A percentile compares a stretch with the other conserved stretches of the same genome.
These are phyloP conservation scores for Hemileccinum rubropunctum DNA, from an alignment of 768 basidiomycete genomes.

Conservation along the genomic window DNA sequence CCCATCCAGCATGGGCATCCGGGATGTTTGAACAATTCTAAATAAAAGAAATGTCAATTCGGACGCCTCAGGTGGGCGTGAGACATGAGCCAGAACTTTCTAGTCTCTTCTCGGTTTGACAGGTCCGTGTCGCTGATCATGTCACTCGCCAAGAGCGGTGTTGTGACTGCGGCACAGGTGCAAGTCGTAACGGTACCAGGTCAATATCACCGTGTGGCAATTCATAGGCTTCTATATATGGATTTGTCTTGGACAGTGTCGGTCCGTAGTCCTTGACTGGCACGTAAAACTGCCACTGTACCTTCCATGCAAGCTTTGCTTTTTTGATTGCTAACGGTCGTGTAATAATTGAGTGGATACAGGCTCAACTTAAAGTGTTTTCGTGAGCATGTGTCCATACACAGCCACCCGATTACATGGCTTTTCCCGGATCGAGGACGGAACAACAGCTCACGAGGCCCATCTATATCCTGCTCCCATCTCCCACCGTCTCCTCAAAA, in stretches of 20 bases:
- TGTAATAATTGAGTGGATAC: no score
- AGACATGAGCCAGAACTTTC: background rate
- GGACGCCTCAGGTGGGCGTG: background rate
- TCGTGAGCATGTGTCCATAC: background rate
- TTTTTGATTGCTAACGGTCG: no score
- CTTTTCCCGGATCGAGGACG: conserved; percentile 1
- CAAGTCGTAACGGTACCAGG: no score
- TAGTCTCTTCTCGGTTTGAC: background rate
- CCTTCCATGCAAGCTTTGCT: background rate
- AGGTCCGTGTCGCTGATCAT: background rate
- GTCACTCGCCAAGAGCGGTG: background rate
- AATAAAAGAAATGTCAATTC: background rate
- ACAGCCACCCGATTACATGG: conserved; percentile 25
- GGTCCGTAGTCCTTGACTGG: background rate
- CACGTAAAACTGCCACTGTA: background rate
- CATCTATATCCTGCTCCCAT: conserved; percentile 17
- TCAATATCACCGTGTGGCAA: background rate
- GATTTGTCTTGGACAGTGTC: background rate
- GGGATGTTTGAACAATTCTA: no score
- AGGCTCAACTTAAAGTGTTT: no score
- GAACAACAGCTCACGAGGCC: conserved; percentile 3
- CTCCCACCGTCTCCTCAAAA: conserved; percentile 10
- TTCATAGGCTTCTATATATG: background rate
- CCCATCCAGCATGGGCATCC: no score
- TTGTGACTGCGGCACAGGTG: no score